These are phyloP conservation scores for Oryza meridionalis DNA, from an alignment of 176 grass and related monocot species.

Conservation along the genomic window DNA sequence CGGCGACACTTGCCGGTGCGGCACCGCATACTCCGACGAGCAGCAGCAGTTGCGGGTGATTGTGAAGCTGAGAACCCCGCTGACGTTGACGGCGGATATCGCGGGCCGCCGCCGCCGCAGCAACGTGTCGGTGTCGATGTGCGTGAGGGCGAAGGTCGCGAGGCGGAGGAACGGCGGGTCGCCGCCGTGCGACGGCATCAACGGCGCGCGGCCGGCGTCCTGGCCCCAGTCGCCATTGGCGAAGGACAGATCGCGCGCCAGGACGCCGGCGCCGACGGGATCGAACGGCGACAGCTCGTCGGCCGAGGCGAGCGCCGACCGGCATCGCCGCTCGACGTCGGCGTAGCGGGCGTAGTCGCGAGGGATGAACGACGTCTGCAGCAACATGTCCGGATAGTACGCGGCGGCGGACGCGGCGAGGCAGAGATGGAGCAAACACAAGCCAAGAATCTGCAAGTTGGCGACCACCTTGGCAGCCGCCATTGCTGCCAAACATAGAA, in stretches of 20 bases:
- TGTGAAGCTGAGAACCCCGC: slow-evolving; percentile 45
- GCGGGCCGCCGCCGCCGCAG: slow-evolving; percentile 5
- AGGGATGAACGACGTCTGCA: not conserved
- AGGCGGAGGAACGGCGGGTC: not conserved
- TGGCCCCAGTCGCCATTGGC: slow-evolving; percentile 58
- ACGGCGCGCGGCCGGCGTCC: slow-evolving; percentile 37
- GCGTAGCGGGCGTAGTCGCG: slow-evolving; percentile 38
- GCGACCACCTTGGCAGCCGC: not conserved
- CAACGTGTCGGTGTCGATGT: slow-evolving; percentile 8
- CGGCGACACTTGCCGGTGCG: slow-evolving; percentile 19
- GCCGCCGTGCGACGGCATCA: slow-evolving; percentile 46
- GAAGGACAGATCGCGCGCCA: slow-evolving; percentile 39
- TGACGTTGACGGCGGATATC: slow-evolving; percentile 43
- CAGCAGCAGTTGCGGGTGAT: slow-evolving; percentile 35
- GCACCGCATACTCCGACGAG: slow-evolving; percentile 8
- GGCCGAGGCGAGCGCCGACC: slow-evolving; percentile 43
- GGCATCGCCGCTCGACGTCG: slow-evolving; percentile 48
- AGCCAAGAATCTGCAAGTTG: not conserved
- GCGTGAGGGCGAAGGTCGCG: slow-evolving; percentile 43
- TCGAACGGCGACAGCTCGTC: slow-evolving; percentile 12
- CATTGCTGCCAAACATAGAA: not conserved
- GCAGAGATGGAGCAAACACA: slow-evolving; percentile 11
- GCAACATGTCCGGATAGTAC: not conserved
- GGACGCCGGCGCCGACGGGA: not conserved
- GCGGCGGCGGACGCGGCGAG: not conserved